A percentile compares a stretch with the other conserved stretches of the same genome.
These are phyloP conservation scores for Madurella fahalii DNA, from an alignment of 2,329 filamentous ascomycete species.

Conservation along the genomic window DNA sequence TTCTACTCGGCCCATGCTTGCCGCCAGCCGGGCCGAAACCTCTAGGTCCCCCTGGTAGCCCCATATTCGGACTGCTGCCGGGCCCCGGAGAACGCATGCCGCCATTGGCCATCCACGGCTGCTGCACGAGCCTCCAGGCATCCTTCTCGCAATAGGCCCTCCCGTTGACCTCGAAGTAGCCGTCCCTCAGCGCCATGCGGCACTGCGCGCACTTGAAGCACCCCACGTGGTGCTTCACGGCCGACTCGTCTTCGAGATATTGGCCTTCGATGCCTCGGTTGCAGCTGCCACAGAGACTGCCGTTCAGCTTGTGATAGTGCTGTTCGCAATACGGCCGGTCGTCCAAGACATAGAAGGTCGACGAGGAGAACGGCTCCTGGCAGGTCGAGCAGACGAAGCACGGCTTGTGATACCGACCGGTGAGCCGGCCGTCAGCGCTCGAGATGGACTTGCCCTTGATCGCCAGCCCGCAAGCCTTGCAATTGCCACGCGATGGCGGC, in stretches of 20 bases:
- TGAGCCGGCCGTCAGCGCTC: slow-evolving; percentile 85
- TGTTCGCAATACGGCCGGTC: slow-evolving; percentile 87
- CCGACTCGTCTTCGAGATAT: slow-evolving; percentile 77
- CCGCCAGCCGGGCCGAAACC: slow-evolving; percentile 15
- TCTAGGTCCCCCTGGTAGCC: slow-evolving; percentile 21
- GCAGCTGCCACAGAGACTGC: slow-evolving; percentile 77
- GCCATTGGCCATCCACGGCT: slow-evolving; percentile 19
- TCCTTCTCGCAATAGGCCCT: slow-evolving; percentile 83
- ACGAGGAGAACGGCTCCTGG: slow-evolving; percentile 71
- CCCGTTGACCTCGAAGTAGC: slow-evolving; percentile 87
- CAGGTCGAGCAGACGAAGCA: slow-evolving; percentile 93
- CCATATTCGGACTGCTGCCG: background rate
- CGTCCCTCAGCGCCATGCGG: slow-evolving; percentile 66
- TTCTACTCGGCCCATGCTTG: slow-evolving; percentile 24
- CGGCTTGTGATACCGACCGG: slow-evolving; percentile 88
- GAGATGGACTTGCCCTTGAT: slow-evolving; percentile 93
- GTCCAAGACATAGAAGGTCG: slow-evolving; percentile 86
- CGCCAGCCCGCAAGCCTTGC: slow-evolving; percentile 72
- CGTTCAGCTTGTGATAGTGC: slow-evolving; percentile 90
- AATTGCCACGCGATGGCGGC: slow-evolving; percentile 63
- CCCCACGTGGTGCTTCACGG: slow-evolving; percentile 76
- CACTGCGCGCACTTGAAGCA: slow-evolving; percentile 87
- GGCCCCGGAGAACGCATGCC: slow-evolving; percentile 6
- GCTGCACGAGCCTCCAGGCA: slow-evolving; percentile 57
- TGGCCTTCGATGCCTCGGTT: slow-evolving; percentile 86